Percentiles rank a stretch among this genome's conserved stretches.
These are phyloP conservation scores for Triticum aestivum DNA, from an alignment of 176 grass and related monocot species.

Conservation along the genomic window IWGSC_CS_RefSeq_v2.1 NC_057808.1:257880321-257880820, in stretches of 20 bases:
- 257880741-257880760: not conserved
- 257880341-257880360: not conserved
- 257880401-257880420: slow-evolving; percentile 65
- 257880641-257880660: slow-evolving; percentile 84
- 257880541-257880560: slow-evolving; percentile 80
- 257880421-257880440: slow-evolving; percentile 83
- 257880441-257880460: slow-evolving; percentile 65
- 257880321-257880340: not conserved
- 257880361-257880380: not conserved
- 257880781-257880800: not conserved
- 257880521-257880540: slow-evolving; percentile 75
- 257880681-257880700: slow-evolving; percentile 90
- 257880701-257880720: not conserved
- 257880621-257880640: slow-evolving; percentile 66
- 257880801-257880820: not conserved
- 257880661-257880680: slow-evolving; percentile 77
- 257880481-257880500: slow-evolving; percentile 65
- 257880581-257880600: slow-evolving; percentile 66
- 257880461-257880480: slow-evolving; percentile 59
- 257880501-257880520: slow-evolving; percentile 73
- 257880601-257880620: slow-evolving; percentile 77
- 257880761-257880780: not conserved
- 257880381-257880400: not conserved
- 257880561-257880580: slow-evolving; percentile 80
- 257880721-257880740: not conserved